Percentiles rank a stretch among this genome's conserved stretches.
phyloP scores from a whole-genome alignment of 768 basidiomycete species.

The Boletus coccyginus region DNA sequence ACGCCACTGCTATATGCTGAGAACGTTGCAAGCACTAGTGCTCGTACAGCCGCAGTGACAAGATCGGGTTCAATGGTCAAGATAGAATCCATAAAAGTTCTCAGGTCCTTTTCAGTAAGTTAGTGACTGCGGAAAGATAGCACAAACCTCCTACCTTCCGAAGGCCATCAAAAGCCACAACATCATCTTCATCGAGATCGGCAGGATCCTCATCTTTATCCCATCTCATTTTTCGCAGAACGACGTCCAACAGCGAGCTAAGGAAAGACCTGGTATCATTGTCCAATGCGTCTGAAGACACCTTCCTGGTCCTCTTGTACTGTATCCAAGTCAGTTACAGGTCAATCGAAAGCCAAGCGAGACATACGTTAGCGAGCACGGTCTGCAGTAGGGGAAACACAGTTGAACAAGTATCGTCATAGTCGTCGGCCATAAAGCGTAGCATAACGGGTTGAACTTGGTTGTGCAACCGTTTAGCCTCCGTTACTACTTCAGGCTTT shows the following conservation, averaged over 20 bases:
- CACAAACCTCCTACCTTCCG: slow-evolving; percentile 60
- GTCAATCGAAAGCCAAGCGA: neutral
- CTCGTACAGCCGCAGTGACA: slow-evolving; percentile 73
- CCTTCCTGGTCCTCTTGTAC: slow-evolving; percentile 78
- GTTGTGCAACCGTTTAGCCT: slow-evolving; percentile 61
- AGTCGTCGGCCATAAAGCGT: slow-evolving; percentile 85
- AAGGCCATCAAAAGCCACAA: slow-evolving; percentile 76
- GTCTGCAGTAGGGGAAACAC: slow-evolving; percentile 79
- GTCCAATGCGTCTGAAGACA: slow-evolving; percentile 59
- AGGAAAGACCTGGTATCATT: slow-evolving; percentile 75
- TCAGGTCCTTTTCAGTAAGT: slow-evolving; percentile 62
- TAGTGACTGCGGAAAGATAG: slow-evolving; percentile 7
- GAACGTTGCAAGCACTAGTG: slow-evolving; percentile 72
- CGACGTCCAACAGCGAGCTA: slow-evolving; percentile 68
- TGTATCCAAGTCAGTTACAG: slow-evolving; percentile 30
- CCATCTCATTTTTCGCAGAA: slow-evolving; percentile 90
- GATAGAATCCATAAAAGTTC: slow-evolving; percentile 83
- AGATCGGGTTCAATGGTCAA: slow-evolving; percentile 82
- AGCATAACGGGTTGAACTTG: slow-evolving; percentile 80
- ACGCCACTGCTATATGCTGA: slow-evolving; percentile 60
- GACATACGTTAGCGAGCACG: slow-evolving; percentile 67
- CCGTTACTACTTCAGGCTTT: slow-evolving; percentile 56
- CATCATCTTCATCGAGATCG: slow-evolving; percentile 88
- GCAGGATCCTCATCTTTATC: slow-evolving; percentile 73
- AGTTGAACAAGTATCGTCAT: slow-evolving; percentile 85